Percentiles rank a stretch among this genome's conserved stretches.
These are phyloP conservation scores for Elongisporangium senticosum DNA, from an alignment of 352 stramenopile genomes.

Conservation along the genomic window DNA sequence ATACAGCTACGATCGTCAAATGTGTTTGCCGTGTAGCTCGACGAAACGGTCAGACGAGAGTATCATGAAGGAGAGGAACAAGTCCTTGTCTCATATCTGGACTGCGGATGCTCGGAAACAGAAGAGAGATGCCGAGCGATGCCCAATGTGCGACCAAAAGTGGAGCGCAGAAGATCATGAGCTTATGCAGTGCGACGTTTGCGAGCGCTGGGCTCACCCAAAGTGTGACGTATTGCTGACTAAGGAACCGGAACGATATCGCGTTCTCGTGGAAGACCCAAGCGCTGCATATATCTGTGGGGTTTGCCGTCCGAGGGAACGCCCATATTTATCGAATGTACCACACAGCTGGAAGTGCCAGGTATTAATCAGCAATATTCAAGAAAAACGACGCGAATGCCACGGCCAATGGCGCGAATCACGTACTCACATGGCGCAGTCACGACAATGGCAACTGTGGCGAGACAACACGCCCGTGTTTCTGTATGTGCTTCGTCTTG, in stretches of 20 bases:
- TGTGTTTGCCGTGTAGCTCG: constrained; percentile 59
- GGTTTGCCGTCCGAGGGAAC: constrained; percentile 55
- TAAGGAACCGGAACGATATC: constrained; percentile 50
- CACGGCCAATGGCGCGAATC: constrained; percentile 70
- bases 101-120: constrained; percentile 34
- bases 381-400: constrained; percentile 54
- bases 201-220: constrained; percentile 81
- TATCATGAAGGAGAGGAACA: constrained; percentile 40
- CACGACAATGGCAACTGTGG: constrained; percentile 66
- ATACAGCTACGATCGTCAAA: constrained; percentile 57
- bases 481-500: constrained; percentile 72
- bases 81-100: constrained; percentile 58
- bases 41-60: constrained; percentile 44
- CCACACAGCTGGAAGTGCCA: constrained; percentile 55
- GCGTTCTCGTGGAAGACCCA: constrained; percentile 55
- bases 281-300: constrained; percentile 73
- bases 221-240: constrained; percentile 62
- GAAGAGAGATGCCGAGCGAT: constrained; percentile 67
- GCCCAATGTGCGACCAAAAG: constrained; percentile 64
- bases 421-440: constrained; percentile 37
- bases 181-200: constrained; percentile 85
- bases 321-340: constrained; percentile 33
- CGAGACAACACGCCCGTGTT: constrained; percentile 76
- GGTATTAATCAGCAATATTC: constrained; percentile 65
- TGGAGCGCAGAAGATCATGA: constrained; percentile 74